Evolutionary conservation across 1,284 basidiomycete genomes (phyloP).

Genomic region (Wolfiporia cocos): DNA sequence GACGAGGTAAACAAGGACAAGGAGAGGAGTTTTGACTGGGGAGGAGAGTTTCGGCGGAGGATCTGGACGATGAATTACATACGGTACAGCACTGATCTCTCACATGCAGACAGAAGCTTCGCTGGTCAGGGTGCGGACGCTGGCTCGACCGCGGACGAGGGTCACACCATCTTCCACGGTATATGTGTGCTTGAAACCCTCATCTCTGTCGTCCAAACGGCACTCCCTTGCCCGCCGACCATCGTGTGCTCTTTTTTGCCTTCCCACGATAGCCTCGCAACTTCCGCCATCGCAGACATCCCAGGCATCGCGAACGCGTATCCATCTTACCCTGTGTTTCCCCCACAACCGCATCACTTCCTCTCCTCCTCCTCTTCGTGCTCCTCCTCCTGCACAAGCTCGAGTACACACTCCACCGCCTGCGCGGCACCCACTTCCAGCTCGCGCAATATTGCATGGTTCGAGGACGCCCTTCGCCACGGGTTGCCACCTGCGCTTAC

Average conservation of each 20-base stretch:
- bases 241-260: conserved; percentile 14
- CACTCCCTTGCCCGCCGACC: conserved; percentile 24
- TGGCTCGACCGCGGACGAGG: conserved; percentile 23
- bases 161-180: conserved; percentile 10
- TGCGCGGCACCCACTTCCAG: background rate
- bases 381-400: too few relatives aligned
- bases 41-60: conserved; percentile 17
- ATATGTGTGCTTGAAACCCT: conserved; percentile 20
- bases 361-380: background rate
- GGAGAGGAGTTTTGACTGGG: conserved; percentile 20
- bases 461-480: conserved; percentile 14
- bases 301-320: conserved; percentile 1
- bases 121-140: too few relatives aligned
- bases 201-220: conserved; percentile 26
- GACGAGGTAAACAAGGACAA: conserved; percentile 1
- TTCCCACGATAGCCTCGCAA: background rate
- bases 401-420: background rate
- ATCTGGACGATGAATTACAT: conserved; percentile 13
- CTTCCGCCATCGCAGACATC: background rate
- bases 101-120: too few relatives aligned
- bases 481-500: conserved; percentile 19
- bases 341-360: conserved; percentile 6
- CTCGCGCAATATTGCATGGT: conserved; percentile 18
- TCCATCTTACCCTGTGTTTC: conserved; percentile 14
- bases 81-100: background rate